These are phyloP conservation scores for Calonectria multiphialidica DNA, from an alignment of 2,329 filamentous ascomycete genomes.

Conservation along the genomic window DNA sequence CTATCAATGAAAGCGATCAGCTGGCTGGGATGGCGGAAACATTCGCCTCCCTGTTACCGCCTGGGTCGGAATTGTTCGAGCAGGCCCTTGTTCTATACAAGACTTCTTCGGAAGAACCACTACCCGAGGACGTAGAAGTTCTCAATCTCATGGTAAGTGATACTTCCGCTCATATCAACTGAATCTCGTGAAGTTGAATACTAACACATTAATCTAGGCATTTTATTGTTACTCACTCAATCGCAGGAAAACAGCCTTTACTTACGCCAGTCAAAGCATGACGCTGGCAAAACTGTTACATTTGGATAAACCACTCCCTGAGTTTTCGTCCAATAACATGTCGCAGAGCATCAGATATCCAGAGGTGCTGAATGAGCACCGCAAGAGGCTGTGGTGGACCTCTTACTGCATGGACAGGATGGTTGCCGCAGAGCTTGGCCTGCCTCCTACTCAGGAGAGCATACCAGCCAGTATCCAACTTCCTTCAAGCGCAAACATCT, in stretches of 20 bases:
- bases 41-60: not conserved
- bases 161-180: not conserved
- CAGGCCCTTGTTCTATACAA: slow-evolving; percentile 24
- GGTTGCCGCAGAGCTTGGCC: slow-evolving; percentile 16
- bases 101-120: slow-evolving; percentile 17
- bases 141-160: slow-evolving; percentile 23
- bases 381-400: slow-evolving; percentile 21
- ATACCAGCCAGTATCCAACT: not conserved
- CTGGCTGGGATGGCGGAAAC: not conserved
- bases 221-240: slow-evolving; percentile 28
- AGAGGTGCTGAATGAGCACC: slow-evolving; percentile 7
- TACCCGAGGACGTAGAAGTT: slow-evolving; percentile 19
- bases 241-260: slow-evolving; percentile 23
- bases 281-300: slow-evolving; percentile 12
- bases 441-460: slow-evolving; percentile 6
- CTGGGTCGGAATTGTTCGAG: slow-evolving; percentile 20
- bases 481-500: not conserved
- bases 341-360: not conserved
- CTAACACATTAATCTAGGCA: slow-evolving; percentile 5
- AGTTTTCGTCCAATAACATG: not conserved
- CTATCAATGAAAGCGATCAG: not conserved
- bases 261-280: slow-evolving; percentile 23
- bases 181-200: not conserved
- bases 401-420: slow-evolving; percentile 26
- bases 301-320: slow-evolving; percentile 10